Percentiles rank a stretch among this genome's conserved stretches.
phyloP scores from a whole-genome alignment of 495 filamentous ascomycete species.

The Penicillium malachiteum region DNA sequence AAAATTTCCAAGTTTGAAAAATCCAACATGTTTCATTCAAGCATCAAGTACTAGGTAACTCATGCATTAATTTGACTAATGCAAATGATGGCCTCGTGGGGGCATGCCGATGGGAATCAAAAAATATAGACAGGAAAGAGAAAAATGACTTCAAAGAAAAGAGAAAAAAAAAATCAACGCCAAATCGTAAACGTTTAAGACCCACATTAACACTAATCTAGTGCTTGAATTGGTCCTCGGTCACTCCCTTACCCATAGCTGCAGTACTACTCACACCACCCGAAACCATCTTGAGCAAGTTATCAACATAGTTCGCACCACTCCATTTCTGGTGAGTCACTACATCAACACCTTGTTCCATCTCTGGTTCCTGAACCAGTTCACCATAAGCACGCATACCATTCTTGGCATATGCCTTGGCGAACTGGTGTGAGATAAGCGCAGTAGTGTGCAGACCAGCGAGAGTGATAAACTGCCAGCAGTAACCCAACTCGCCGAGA shows the following conservation, averaged over 20 bases:
- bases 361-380: conserved; percentile 96
- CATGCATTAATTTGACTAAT: conserved; percentile 9
- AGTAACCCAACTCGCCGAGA: conserved; percentile 85
- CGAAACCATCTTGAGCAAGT: conserved; percentile 93
- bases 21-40: background rate
- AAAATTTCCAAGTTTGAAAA: too few relatives aligned
- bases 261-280: conserved; percentile 88
- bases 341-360: conserved; percentile 84
- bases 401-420: conserved; percentile 71
- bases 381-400: conserved; percentile 98
- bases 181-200: background rate
- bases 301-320: conserved; percentile 91
- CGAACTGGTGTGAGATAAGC: conserved; percentile 83
- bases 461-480: conserved; percentile 99
- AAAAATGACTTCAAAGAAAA: conserved; percentile 1
- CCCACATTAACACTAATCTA: conserved; percentile 1
- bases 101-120: conserved; percentile 19
- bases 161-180: conserved; percentile 4
- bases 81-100: conserved; percentile 10
- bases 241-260: conserved; percentile 97
- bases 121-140: conserved; percentile 9
- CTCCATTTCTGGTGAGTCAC: conserved; percentile 99
- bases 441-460: conserved; percentile 96
- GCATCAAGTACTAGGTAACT: background rate
- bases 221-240: conserved; percentile 88